A percentile compares a stretch with the other conserved stretches of the same genome.
Evolutionary conservation across 139 green algal species (phyloP).

Genomic region (Chlorella vulgaris): DNA sequence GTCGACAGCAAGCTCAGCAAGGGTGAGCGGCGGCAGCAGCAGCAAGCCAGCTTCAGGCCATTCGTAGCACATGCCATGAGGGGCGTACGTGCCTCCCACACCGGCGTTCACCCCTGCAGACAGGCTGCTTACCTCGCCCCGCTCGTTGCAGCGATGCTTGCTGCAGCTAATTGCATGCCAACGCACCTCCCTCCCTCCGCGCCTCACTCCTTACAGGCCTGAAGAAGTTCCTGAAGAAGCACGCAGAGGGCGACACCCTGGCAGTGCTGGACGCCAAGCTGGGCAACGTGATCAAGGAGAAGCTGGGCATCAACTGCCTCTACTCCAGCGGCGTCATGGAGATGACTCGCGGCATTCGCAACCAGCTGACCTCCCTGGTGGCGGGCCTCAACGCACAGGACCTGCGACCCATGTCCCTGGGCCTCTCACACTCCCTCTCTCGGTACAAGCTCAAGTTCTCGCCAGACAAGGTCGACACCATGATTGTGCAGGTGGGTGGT

Average conservation of each 20-base stretch:
- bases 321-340: conserved; percentile 84
- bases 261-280: conserved; percentile 97
- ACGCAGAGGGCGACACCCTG: conserved; percentile 88
- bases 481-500: conserved; percentile 58
- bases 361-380: conserved; percentile 90
- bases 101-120: no score
- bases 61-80: no score
- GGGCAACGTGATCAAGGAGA: conserved; percentile 97
- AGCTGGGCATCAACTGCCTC: conserved; percentile 94
- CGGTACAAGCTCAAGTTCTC: conserved; percentile 99
- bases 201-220: conserved; percentile 64
- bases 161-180: neutral
- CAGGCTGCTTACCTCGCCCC: no score
- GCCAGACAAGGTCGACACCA: conserved; percentile 96
- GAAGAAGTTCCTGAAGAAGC: conserved; percentile 99
- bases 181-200: no score
- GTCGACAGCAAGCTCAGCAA: conserved; percentile 98
- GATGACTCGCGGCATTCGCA: conserved; percentile 88
- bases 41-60: neutral
- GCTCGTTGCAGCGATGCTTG: neutral
- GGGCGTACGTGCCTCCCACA: no score
- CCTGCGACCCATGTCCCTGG: conserved; percentile 93
- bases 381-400: conserved; percentile 76
- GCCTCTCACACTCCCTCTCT: conserved; percentile 95
- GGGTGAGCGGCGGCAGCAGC: conserved; percentile 49